phyloP scores from a whole-genome alignment of 148 eudicot genomes.

The Vaccinium macrocarpon region DNA sequence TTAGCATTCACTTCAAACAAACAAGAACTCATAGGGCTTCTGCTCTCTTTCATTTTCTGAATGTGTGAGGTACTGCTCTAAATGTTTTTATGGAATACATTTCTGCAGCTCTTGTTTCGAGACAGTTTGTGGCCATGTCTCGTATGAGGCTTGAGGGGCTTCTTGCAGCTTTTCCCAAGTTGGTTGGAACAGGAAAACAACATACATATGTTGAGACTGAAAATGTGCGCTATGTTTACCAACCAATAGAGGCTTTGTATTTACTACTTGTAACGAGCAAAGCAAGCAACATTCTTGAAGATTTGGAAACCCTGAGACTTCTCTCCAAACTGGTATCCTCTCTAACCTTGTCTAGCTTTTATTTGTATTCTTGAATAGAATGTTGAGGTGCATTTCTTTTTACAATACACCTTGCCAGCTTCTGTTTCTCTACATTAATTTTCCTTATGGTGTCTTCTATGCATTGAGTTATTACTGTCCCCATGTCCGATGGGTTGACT shows the following conservation, averaged over 20 bases:
- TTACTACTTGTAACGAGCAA: slow-evolving; percentile 91
- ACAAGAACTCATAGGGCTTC: not conserved
- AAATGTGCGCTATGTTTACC: slow-evolving; percentile 97
- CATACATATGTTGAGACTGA: slow-evolving; percentile 98
- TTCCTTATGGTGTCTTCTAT: not conserved
- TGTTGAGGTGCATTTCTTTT: not conserved
- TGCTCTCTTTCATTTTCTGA: slow-evolving; percentile 4
- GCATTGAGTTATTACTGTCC: not conserved
- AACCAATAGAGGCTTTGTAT: slow-evolving; percentile 84
- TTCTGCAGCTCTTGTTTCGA: slow-evolving; percentile 80
- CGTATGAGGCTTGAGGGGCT: slow-evolving; percentile 90
- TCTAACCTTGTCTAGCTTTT: not conserved
- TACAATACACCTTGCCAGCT: not conserved
- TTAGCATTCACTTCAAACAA: no score
- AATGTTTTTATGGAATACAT: not conserved
- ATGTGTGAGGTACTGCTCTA: not conserved
- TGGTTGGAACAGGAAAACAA: slow-evolving; percentile 97
- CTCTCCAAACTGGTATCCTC: slow-evolving; percentile 94
- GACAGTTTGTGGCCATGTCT: slow-evolving; percentile 93
- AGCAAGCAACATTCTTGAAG: slow-evolving; percentile 99
- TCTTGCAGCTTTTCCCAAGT: slow-evolving; percentile 95
- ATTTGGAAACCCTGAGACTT: slow-evolving; percentile 92
- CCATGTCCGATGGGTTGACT: slow-evolving; percentile 19
- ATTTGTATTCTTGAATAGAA: not conserved
- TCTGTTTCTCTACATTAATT: not conserved